phyloP scores from a whole-genome alignment of 2,329 filamentous ascomycete genomes.

The Cordyceps militaris region DNA sequence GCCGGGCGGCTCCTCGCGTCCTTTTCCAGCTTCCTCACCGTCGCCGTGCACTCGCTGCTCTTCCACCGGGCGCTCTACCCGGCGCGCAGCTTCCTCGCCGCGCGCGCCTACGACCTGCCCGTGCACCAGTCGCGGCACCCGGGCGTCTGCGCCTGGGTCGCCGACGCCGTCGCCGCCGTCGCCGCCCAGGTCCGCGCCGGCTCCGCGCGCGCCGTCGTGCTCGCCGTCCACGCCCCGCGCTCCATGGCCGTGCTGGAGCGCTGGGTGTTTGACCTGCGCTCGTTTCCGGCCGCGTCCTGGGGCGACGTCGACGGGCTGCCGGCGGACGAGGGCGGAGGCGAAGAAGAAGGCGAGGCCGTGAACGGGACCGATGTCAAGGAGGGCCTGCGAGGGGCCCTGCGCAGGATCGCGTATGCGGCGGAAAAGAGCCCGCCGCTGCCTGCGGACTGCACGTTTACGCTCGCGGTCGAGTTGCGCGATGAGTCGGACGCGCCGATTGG shows the following conservation, averaged over 20 bases:
- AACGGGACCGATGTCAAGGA: constrained; percentile 61
- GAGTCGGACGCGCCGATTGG: constrained; percentile 51
- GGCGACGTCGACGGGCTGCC: constrained; percentile 16
- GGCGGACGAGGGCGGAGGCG: not conserved
- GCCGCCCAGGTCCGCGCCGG: constrained; percentile 60
- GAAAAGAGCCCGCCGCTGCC: constrained; percentile 53
- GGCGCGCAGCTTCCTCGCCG: constrained; percentile 64
- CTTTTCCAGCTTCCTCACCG: constrained; percentile 73
- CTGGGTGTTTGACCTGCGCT: constrained; percentile 52
- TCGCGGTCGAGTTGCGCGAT: constrained; percentile 67
- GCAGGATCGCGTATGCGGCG: constrained; percentile 53
- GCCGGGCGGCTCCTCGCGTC: constrained; percentile 55
- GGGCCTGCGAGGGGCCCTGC: constrained; percentile 61
- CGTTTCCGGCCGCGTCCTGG: constrained; percentile 43
- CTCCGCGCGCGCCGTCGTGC: constrained; percentile 37
- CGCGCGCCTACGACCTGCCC: constrained; percentile 74
- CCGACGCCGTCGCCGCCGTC: constrained; percentile 69
- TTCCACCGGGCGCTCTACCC: constrained; percentile 80
- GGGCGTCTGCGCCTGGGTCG: constrained; percentile 77
- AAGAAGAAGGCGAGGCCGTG: constrained; percentile 26
- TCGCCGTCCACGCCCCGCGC: constrained; percentile 39
- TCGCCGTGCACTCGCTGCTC: constrained; percentile 79
- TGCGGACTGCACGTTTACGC: constrained; percentile 61
- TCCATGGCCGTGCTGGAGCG: constrained; percentile 45
- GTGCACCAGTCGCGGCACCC: constrained; percentile 84